A percentile compares a stretch with the other conserved stretches of the same genome.
These are phyloP conservation scores for Saccharomycopsis sp. DNA, from an alignment of 805 yeast species.

Conservation along the genomic window DNA sequence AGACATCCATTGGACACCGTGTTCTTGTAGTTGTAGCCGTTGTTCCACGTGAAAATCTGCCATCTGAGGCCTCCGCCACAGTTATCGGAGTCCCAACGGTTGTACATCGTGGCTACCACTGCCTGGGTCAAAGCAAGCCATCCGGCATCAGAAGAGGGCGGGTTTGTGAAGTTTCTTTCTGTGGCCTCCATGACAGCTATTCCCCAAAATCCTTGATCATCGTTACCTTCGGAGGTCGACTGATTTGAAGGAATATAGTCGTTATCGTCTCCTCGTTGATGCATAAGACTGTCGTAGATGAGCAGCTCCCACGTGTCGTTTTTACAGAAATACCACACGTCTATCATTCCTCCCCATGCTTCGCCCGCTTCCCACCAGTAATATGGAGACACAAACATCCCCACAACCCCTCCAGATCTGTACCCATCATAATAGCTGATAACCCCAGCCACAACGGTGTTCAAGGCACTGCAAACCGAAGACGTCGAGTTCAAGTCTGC, in stretches of 20 bases:
- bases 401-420: constrained; percentile 57
- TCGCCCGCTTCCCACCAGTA: constrained; percentile 95
- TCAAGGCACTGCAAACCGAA: constrained; percentile 52
- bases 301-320: constrained; percentile 54
- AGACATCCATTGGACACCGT: constrained; percentile 81
- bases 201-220: constrained; percentile 94
- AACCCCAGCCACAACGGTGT: constrained; percentile 52
- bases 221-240: constrained; percentile 81
- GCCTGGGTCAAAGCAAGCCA: constrained; percentile 83
- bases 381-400: constrained; percentile 67
- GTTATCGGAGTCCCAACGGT: constrained; percentile 61
- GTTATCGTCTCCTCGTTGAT: constrained; percentile 57
- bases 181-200: constrained; percentile 78
- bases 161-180: constrained; percentile 75
- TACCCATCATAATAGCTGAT: constrained; percentile 61
- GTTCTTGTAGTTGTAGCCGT: constrained; percentile 83
- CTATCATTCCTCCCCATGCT: constrained; percentile 52
- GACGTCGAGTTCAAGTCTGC: constrained; percentile 35
- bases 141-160: constrained; percentile 47
- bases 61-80: constrained; percentile 82
- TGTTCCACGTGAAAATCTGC: constrained; percentile 87
- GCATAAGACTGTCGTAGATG: constrained; percentile 50
- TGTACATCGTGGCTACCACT: constrained; percentile 75
- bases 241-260: constrained; percentile 79
- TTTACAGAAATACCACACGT: constrained; percentile 59